Percentiles rank a stretch among this genome's conserved stretches.
phyloP scores from a whole-genome alignment of 1,284 basidiomycete genomes.

The Ganoderma lucidum region DNA sequence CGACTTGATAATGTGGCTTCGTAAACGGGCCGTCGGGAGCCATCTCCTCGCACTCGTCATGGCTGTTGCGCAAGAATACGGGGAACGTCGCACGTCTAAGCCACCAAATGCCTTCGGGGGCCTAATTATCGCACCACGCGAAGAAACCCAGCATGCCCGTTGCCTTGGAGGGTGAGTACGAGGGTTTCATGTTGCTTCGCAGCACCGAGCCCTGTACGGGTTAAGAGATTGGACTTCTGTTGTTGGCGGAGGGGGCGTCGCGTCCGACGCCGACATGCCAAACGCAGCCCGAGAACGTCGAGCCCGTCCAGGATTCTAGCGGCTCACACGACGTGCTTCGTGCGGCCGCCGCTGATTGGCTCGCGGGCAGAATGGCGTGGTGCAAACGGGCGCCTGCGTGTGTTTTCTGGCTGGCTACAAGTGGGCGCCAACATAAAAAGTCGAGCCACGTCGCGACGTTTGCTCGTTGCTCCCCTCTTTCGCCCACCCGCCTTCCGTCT shows the following conservation, averaged over 20 bases:
- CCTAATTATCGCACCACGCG: background rate
- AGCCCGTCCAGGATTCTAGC: background rate
- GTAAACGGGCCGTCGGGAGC: background rate
- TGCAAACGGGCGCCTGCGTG: background rate
- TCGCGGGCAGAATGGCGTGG: conserved; percentile 6
- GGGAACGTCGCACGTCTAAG: background rate
- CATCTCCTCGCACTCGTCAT: background rate
- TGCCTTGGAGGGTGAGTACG: background rate
- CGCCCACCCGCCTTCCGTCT: background rate
- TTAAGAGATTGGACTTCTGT: background rate
- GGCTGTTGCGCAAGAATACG: background rate
- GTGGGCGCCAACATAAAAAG: conserved; percentile 16
- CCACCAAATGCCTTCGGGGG: background rate
- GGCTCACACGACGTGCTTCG: background rate
- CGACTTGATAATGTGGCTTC: background rate
- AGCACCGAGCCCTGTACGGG: background rate
- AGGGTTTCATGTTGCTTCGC: background rate
- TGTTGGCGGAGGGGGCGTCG: background rate
- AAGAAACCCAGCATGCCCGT: background rate
- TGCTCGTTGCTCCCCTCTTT: background rate
- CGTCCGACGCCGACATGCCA: background rate
- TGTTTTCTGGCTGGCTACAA: background rate
- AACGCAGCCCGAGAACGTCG: background rate
- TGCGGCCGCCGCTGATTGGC: conserved; percentile 10
- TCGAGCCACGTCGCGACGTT: conserved; percentile 18